phyloP scores from a whole-genome alignment of 441 rosid species.

The Euphorbia corollata region DNA sequence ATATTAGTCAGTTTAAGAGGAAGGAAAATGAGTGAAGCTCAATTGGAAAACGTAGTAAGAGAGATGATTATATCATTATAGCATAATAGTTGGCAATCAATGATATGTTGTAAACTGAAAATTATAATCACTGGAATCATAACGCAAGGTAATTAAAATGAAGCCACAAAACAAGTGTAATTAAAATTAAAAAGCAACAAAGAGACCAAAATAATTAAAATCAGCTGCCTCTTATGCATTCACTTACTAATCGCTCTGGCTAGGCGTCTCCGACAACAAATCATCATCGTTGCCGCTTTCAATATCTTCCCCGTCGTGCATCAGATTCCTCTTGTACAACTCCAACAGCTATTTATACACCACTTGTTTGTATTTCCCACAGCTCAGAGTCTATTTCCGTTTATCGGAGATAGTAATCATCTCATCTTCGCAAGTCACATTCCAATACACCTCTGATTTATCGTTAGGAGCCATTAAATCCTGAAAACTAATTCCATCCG shows the following conservation, averaged over 20 bases:
- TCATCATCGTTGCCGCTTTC: neutral
- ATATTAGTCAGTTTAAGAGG: too few species aligned
- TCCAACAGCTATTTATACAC: slow-evolving; percentile 55
- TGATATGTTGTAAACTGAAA: too few species aligned
- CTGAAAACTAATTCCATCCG: slow-evolving; percentile 28
- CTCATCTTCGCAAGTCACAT: slow-evolving; percentile 17
- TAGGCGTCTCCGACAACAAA: too few species aligned
- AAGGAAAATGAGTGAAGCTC: too few species aligned
- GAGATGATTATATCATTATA: too few species aligned
- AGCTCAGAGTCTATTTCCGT: slow-evolving; percentile 28
- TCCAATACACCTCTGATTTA: slow-evolving; percentile 1
- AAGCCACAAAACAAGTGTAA: slow-evolving; percentile 26
- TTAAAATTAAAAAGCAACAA: slow-evolving; percentile 52
- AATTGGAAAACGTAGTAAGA: too few species aligned
- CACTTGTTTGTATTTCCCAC: slow-evolving; percentile 53
- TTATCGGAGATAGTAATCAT: slow-evolving; percentile 22
- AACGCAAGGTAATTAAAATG: too few species aligned
- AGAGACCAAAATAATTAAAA: slow-evolving; percentile 48
- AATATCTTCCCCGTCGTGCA: slow-evolving; percentile 21
- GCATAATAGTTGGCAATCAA: too few species aligned
- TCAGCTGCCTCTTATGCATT: neutral
- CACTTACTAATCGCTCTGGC: too few species aligned
- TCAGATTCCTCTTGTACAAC: slow-evolving; percentile 36
- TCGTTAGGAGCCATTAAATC: slow-evolving; percentile 49
- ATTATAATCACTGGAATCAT: too few species aligned